phyloP scores from a whole-genome alignment of 169 alveolate species.

The Theileria sp. region DNA sequence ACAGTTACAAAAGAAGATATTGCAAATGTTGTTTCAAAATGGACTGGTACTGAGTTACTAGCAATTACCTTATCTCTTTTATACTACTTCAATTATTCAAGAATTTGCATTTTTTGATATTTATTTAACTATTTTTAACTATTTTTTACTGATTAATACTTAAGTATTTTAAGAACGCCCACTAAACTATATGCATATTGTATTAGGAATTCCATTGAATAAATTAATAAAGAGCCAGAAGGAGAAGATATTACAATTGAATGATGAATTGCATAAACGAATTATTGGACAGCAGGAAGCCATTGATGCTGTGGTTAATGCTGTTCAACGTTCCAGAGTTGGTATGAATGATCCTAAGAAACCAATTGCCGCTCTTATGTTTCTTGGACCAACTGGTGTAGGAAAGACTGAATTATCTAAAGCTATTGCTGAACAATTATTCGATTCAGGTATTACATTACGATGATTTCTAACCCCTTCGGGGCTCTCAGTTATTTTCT shows the following conservation, averaged over 20 bases:
- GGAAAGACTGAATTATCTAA: constrained; percentile 89
- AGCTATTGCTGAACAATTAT: constrained; percentile 86
- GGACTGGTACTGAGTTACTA: constrained; percentile 70
- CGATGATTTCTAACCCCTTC: not conserved
- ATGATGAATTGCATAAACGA: constrained; percentile 74
- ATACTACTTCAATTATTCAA: too few species aligned
- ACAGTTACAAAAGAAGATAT: constrained; percentile 85
- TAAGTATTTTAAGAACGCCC: too few species aligned
- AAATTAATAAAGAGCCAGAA: constrained; percentile 78
- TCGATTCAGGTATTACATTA: constrained; percentile 73
- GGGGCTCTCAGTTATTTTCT: not conserved
- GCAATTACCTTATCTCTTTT: too few species aligned
- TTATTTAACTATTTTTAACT: too few species aligned
- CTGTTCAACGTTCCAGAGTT: constrained; percentile 86
- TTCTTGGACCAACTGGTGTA: constrained; percentile 90
- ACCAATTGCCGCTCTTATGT: constrained; percentile 87
- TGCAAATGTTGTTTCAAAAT: constrained; percentile 79
- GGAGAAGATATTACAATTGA: constrained; percentile 79
- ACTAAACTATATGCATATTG: too few species aligned
- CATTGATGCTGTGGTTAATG: constrained; percentile 70
- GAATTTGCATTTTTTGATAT: too few species aligned
- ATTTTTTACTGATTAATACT: too few species aligned
- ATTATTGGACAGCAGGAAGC: constrained; percentile 85
- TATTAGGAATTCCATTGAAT: constrained; percentile 75
- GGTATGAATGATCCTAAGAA: constrained; percentile 87